phyloP scores from a whole-genome alignment of 805 yeast genomes.

The Yamadazyma endophytica region DNA sequence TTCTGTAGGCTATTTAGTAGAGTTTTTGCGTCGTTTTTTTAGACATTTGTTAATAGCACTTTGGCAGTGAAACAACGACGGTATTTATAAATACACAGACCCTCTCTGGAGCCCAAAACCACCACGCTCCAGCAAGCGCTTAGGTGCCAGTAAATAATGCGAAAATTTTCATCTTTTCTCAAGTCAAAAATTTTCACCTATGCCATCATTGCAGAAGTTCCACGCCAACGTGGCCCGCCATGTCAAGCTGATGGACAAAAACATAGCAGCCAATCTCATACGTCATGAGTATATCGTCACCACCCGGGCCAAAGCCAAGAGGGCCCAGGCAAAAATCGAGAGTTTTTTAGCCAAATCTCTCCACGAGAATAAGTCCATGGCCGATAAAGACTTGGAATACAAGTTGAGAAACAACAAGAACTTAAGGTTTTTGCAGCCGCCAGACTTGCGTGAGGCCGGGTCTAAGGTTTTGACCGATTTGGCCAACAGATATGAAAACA shows the following conservation, averaged over 20 bases:
- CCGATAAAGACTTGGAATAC: conserved; percentile 10
- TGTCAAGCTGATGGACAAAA: conserved; percentile 41
- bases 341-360: conserved; percentile 31
- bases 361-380: conserved; percentile 19
- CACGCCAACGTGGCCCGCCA: conserved; percentile 41
- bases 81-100: no score
- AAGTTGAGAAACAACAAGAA: conserved; percentile 13
- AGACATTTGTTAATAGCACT: no score
- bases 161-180: neutral
- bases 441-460: conserved; percentile 30
- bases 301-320: conserved; percentile 39
- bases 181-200: conserved; percentile 5
- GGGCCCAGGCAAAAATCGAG: conserved; percentile 40
- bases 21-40: no score
- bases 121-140: no score
- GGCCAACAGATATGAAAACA: conserved; percentile 54
- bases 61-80: no score
- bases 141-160: no score
- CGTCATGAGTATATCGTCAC: conserved; percentile 43
- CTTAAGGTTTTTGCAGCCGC: conserved; percentile 46
- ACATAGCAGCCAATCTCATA: conserved; percentile 38
- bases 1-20: no score
- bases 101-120: no score
- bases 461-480: conserved; percentile 69
- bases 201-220: conserved; percentile 41